phyloP scores from a whole-genome alignment of 208 protist species.

The Acanthamoeba healyi region DNA sequence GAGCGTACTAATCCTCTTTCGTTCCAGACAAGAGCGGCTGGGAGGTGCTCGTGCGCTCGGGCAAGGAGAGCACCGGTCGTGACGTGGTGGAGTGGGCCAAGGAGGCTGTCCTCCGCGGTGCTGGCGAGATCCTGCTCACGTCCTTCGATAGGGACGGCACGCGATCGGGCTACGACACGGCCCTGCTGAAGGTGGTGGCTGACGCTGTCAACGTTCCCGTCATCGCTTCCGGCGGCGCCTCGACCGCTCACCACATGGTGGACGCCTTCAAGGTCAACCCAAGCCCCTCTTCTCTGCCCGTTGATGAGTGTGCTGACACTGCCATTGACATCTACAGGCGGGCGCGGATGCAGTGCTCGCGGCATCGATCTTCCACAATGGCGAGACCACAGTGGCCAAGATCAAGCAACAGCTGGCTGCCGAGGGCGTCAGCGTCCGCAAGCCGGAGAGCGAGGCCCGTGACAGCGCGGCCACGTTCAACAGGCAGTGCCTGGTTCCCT shows the following conservation, averaged over 20 bases:
- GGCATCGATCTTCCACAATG: conserved; percentile 82
- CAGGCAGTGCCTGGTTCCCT: conserved; percentile 74
- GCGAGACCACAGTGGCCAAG: conserved; percentile 72
- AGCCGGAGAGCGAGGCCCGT: background rate
- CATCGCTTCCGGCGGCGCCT: conserved; percentile 75
- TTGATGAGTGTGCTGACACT: background rate
- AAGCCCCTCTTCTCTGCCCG: background rate
- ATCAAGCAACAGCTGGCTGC: conserved; percentile 67
- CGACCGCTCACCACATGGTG: conserved; percentile 64
- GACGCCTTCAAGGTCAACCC: conserved; percentile 69
- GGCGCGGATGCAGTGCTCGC: conserved; percentile 81
- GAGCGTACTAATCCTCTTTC: background rate
- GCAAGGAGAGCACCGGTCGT: conserved; percentile 74
- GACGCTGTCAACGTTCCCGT: conserved; percentile 78
- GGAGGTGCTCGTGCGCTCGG: conserved; percentile 75
- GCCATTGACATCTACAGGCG: conserved; percentile 36
- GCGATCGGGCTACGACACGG: conserved; percentile 77
- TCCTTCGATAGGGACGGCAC: conserved; percentile 73
- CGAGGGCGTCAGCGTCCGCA: conserved; percentile 50
- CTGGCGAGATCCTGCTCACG: conserved; percentile 81
- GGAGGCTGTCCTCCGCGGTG: conserved; percentile 71
- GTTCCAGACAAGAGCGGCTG: conserved; percentile 60
- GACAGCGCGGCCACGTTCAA: background rate
- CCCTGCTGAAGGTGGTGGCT: conserved; percentile 70
- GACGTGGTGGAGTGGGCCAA: conserved; percentile 79